Percentiles rank a stretch among this genome's conserved stretches.
phyloP scores from a whole-genome alignment of 139 green algal genomes.

The Volvox africanus region DNA sequence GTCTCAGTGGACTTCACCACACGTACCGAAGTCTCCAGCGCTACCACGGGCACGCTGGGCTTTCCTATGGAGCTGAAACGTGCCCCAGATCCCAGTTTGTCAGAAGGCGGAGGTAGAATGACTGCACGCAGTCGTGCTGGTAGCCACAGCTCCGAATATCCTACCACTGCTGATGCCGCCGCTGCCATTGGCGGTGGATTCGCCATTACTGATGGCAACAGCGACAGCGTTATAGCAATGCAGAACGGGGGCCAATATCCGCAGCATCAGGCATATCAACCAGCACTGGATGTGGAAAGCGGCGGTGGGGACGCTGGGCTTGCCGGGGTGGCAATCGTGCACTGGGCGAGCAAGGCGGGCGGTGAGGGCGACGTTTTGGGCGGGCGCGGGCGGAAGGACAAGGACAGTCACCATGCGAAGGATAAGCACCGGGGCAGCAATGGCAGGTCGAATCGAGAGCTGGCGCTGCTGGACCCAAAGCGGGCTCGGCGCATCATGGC shows the following conservation, averaged over 20 bases:
- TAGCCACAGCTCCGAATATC: not conserved
- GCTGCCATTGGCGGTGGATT: not conserved
- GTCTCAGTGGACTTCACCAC: not conserved
- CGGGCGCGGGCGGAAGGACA: not conserved
- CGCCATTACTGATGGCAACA: not conserved
- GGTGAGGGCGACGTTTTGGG: not conserved
- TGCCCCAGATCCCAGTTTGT: not conserved
- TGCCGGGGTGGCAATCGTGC: not conserved
- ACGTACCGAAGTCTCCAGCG: not conserved
- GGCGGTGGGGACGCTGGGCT: not conserved
- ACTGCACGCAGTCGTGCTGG: not conserved
- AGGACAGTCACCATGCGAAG: not conserved
- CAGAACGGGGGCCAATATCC: no score
- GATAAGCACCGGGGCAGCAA: constrained; percentile 15
- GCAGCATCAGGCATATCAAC: no score
- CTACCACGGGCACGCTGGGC: not conserved
- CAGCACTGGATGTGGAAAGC: no score
- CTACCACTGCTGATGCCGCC: not conserved
- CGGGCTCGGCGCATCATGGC: constrained; percentile 64
- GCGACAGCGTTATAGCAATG: not conserved
- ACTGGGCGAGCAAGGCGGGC: not conserved
- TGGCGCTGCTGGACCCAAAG: constrained; percentile 68
- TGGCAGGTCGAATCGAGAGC: constrained; percentile 44
- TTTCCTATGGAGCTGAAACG: not conserved
- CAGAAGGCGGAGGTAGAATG: not conserved